phyloP scores from a whole-genome alignment of 1,284 basidiomycete genomes.

The Polyporus tsugae region DNA sequence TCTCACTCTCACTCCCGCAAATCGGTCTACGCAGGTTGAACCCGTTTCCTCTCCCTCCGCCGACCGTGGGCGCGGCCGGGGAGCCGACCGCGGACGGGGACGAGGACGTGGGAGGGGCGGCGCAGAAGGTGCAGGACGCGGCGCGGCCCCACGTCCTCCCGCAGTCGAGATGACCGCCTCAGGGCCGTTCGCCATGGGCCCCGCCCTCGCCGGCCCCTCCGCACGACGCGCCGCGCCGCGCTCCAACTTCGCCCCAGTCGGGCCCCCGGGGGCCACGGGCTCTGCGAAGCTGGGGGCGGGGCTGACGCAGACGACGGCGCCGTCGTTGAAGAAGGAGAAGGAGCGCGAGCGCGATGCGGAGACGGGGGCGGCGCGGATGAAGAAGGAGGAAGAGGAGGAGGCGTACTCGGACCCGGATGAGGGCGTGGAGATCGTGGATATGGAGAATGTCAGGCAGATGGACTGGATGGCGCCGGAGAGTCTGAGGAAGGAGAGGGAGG shows the following conservation, averaged over 20 bases:
- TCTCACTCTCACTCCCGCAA: constrained; percentile 5
- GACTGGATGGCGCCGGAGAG: constrained; percentile 92
- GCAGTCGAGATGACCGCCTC: constrained; percentile 80
- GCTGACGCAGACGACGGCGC: constrained; percentile 52
- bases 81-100: constrained; percentile 55
- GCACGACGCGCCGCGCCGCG: constrained; percentile 59
- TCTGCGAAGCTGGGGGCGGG: constrained; percentile 55
- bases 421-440: constrained; percentile 88
- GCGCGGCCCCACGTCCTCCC: constrained; percentile 58
- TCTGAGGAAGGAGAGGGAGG: constrained; percentile 64
- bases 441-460: constrained; percentile 82
- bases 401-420: constrained; percentile 90
- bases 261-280: constrained; percentile 47
- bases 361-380: constrained; percentile 37
- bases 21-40: constrained; percentile 55
- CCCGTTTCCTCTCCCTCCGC: constrained; percentile 42
- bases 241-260: constrained; percentile 59
- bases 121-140: constrained; percentile 42
- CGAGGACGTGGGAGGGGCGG: constrained; percentile 52
- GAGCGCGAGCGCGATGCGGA: constrained; percentile 41
- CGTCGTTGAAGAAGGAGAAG: constrained; percentile 54
- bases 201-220: constrained; percentile 65
- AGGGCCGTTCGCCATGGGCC: constrained; percentile 87
- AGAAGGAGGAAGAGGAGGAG: constrained; percentile 61
- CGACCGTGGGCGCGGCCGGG: constrained; percentile 47